phyloP scores from a whole-genome alignment of 2,329 filamentous ascomycete species.

The Apiospora rasikravindrae region DNA sequence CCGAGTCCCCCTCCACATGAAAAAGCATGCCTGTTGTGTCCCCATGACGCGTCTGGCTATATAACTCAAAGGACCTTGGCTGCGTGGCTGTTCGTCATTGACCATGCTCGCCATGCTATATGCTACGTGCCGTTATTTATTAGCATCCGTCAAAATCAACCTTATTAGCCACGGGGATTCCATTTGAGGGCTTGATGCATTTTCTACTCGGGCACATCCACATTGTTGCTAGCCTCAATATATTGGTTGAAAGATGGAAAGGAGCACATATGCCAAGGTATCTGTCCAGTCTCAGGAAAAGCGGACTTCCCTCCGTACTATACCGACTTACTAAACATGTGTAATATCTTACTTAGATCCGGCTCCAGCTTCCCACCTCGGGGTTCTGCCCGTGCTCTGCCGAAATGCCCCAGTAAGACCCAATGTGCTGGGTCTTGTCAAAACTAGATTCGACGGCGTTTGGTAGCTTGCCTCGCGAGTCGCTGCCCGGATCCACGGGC shows the following conservation, averaged over 20 bases:
- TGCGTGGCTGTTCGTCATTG: not conserved
- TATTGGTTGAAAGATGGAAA: not conserved
- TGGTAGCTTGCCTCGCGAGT: not conserved
- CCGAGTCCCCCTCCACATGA: not conserved
- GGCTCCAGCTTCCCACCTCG: not conserved
- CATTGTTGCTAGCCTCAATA: not conserved
- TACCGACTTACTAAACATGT: not conserved
- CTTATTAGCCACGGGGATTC: not conserved
- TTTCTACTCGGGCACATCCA: not conserved
- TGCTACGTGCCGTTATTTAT: not conserved
- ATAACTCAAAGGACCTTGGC: not conserved
- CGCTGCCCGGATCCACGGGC: not conserved
- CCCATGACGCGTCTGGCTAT: not conserved
- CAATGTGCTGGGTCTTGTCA: slow-evolving; percentile 1
- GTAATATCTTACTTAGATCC: not conserved
- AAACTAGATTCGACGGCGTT: not conserved
- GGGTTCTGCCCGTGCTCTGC: not conserved
- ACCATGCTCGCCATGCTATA: not conserved
- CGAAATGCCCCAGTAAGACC: slow-evolving; percentile 3
- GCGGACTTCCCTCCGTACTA: not conserved
- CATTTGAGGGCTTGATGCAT: not conserved
- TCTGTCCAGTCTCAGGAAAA: not conserved
- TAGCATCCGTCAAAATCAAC: not conserved
- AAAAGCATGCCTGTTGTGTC: no score
- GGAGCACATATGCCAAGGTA: not conserved